phyloP scores from a whole-genome alignment of 148 eudicot genomes.

The Vaccinium vitisidaea region DNA sequence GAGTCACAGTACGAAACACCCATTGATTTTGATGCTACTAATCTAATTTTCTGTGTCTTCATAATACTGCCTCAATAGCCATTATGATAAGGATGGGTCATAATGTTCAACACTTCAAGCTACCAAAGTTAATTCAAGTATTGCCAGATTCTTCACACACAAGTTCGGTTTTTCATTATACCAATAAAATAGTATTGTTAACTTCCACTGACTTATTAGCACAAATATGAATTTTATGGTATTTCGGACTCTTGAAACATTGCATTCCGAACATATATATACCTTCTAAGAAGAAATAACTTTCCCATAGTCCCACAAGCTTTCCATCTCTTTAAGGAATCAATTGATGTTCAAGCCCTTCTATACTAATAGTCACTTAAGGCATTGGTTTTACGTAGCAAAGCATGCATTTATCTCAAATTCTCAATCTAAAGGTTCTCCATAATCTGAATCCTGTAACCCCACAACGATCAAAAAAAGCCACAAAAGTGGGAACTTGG shows the following conservation, averaged over 20 bases:
- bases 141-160: background rate
- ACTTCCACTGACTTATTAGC: background rate
- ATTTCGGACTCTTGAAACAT: background rate
- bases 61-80: background rate
- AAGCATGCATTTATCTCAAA: background rate
- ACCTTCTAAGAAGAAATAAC: background rate
- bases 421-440: background rate
- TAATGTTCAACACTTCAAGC: background rate
- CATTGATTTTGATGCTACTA: background rate
- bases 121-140: background rate
- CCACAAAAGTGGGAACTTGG: too few species aligned
- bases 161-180: background rate
- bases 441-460: background rate
- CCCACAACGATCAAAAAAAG: background rate
- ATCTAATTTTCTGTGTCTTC: background rate
- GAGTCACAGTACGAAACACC: background rate
- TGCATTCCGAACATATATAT: background rate
- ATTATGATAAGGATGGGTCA: background rate
- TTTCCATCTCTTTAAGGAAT: background rate
- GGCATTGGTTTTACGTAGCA: background rate
- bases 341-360: background rate
- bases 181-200: background rate
- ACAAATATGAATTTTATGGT: background rate
- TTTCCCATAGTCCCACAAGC: background rate
- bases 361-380: background rate